Percentiles rank a stretch among this genome's conserved stretches.
phyloP scores from a whole-genome alignment of 1,284 basidiomycete genomes.

The Rhodotorula sp. region DNA sequence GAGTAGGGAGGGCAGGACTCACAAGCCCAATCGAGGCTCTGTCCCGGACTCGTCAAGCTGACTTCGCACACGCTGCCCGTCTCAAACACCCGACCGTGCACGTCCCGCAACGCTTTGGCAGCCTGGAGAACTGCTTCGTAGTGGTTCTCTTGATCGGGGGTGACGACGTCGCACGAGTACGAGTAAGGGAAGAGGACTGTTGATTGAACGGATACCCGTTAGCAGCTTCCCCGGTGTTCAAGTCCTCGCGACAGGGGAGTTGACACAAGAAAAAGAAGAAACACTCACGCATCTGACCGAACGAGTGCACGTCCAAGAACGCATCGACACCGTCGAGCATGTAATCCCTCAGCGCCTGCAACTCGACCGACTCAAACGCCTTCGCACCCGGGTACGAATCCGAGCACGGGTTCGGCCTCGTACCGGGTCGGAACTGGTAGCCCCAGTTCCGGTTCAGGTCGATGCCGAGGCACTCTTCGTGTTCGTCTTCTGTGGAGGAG shows the following conservation, averaged over 20 bases:
- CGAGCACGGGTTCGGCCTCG: constrained; percentile 33
- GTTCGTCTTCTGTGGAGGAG: no score
- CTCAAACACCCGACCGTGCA: constrained; percentile 52
- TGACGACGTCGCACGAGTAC: constrained; percentile 63
- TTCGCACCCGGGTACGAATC: constrained; percentile 49
- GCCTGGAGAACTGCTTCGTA: constrained; percentile 74
- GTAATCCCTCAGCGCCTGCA: constrained; percentile 69
- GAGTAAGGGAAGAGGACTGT: constrained; percentile 66
- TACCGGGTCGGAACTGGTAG: constrained; percentile 11
- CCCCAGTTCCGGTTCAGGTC: constrained; percentile 77
- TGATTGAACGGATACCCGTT: not conserved
- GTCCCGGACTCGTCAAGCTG: constrained; percentile 61
- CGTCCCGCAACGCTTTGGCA: constrained; percentile 59
- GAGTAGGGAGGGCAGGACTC: constrained; percentile 42
- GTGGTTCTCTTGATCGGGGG: constrained; percentile 76
- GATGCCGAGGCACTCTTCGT: constrained; percentile 60
- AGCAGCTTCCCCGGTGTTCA: not conserved
- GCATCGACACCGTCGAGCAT: constrained; percentile 59
- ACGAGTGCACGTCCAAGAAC: constrained; percentile 75
- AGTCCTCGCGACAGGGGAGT: constrained; percentile 45
- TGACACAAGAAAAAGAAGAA: not conserved
- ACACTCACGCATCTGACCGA: constrained; percentile 72
- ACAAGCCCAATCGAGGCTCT: constrained; percentile 75
- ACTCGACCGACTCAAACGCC: constrained; percentile 67
- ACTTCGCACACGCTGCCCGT: constrained; percentile 52